These are phyloP conservation scores for Russula sp. DNA, from an alignment of 768 basidiomycete genomes.

Conservation along the genomic window DNA sequence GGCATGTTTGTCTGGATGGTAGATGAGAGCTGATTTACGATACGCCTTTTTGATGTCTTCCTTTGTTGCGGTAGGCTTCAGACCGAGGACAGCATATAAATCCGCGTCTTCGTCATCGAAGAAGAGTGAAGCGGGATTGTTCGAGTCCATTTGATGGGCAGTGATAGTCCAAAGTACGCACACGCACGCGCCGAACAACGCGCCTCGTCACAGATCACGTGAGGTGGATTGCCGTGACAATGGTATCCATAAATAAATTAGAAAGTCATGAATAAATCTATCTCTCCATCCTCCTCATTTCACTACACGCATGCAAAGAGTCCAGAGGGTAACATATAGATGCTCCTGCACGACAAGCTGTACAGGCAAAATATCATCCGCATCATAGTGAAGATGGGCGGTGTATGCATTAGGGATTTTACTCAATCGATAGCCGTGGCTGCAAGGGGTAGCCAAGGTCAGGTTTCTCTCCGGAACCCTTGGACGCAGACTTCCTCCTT, in stretches of 20 bases:
- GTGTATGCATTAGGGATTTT: not conserved
- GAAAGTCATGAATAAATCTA: not conserved
- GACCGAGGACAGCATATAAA: slow-evolving; percentile 66
- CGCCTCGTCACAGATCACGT: slow-evolving; percentile 11
- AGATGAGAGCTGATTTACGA: slow-evolving; percentile 68
- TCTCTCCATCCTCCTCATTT: not conserved
- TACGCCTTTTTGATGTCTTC: slow-evolving; percentile 82
- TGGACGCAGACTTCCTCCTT: slow-evolving; percentile 5
- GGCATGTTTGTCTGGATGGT: slow-evolving; percentile 89
- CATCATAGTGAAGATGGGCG: not conserved
- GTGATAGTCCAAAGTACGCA: not conserved
- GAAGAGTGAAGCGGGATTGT: slow-evolving; percentile 67
- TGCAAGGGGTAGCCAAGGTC: slow-evolving; percentile 48
- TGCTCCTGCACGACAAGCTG: not conserved
- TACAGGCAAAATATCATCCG: not conserved
- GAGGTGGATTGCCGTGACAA: not conserved
- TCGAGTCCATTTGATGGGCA: slow-evolving; percentile 27
- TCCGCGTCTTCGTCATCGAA: slow-evolving; percentile 74
- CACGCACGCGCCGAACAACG: not conserved
- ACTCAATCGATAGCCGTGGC: slow-evolving; percentile 75
- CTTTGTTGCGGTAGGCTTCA: slow-evolving; percentile 44
- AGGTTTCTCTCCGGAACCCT: slow-evolving; percentile 36
- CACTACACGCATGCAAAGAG: not conserved
- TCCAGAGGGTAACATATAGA: not conserved
- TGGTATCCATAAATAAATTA: not conserved